These are phyloP conservation scores for Antitrichia curtipendula DNA, from an alignment of 225 moss, liverwort and hornwort genomes.

Conservation along the genomic window DNA sequence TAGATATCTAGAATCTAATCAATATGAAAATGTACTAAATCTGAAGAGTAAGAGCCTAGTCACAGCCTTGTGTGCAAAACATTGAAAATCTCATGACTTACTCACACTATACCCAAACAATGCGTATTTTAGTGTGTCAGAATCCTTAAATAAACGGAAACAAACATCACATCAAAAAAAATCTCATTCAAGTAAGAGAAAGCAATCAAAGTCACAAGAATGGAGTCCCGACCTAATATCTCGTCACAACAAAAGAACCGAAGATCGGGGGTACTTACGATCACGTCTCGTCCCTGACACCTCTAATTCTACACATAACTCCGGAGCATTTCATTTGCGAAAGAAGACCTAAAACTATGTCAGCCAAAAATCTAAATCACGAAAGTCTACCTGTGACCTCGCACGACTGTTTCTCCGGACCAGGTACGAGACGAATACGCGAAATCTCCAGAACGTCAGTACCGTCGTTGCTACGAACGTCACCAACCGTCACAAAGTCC, in stretches of 20 bases:
- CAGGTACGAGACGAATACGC: constrained; percentile 21
- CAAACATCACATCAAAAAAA: not conserved
- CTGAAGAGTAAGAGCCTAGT: not conserved
- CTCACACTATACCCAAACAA: not conserved
- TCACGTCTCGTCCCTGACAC: not conserved
- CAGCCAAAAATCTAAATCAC: not conserved
- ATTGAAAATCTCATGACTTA: not conserved
- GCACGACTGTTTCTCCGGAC: constrained; percentile 33
- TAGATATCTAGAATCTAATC: not conserved
- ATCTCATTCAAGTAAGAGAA: not conserved
- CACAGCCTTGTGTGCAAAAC: not conserved
- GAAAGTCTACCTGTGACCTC: constrained; percentile 24
- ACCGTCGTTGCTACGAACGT: not conserved
- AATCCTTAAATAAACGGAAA: not conserved
- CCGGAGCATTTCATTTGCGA: not conserved
- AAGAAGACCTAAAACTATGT: not conserved
- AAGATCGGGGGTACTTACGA: not conserved
- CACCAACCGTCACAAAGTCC: constrained; percentile 1
- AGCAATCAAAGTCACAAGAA: not conserved
- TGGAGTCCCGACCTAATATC: not conserved
- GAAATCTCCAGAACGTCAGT: not conserved
- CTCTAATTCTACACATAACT: not conserved
- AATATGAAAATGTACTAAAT: not conserved
- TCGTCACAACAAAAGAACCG: not conserved
- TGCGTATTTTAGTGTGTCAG: not conserved